These are phyloP conservation scores for Orbilia oligospora DNA, from an alignment of 2,329 filamentous ascomycete genomes.

Conservation along the genomic window DNA sequence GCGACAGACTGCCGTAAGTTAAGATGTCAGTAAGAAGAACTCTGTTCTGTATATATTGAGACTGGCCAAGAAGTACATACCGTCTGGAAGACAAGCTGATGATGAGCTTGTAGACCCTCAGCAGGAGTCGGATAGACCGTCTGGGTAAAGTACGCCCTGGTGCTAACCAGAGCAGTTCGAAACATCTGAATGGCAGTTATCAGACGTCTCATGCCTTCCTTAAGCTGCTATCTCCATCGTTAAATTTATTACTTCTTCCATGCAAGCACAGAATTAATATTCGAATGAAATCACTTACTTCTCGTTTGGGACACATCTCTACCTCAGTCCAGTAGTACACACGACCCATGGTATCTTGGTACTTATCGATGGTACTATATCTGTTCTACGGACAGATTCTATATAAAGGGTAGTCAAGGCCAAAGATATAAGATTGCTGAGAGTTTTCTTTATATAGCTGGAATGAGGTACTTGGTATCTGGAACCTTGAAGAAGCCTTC, in stretches of 20 bases:
- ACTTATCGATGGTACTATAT: neutral
- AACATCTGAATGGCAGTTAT: slow-evolving; percentile 45
- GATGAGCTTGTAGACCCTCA: slow-evolving; percentile 7
- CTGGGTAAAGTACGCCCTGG: slow-evolving; percentile 35
- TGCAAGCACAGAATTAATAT: neutral
- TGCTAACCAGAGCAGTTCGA: slow-evolving; percentile 26
- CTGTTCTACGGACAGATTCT: neutral
- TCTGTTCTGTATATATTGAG: neutral
- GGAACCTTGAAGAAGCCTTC: neutral
- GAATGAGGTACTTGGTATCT: neutral
- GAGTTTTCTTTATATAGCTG: neutral
- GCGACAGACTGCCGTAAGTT: slow-evolving; percentile 48
- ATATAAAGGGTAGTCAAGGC: neutral
- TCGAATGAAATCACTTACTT: slow-evolving; percentile 9
- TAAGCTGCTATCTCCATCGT: slow-evolving; percentile 29
- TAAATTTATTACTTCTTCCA: neutral
- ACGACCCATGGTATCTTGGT: slow-evolving; percentile 16
- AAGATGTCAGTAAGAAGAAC: neutral
- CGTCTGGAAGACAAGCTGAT: slow-evolving; percentile 52
- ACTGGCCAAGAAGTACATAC: slow-evolving; percentile 3
- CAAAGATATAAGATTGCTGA: neutral
- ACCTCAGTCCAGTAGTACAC: slow-evolving; percentile 24
- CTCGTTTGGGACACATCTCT: slow-evolving; percentile 21
- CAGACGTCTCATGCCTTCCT: slow-evolving; percentile 39
- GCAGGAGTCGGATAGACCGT: slow-evolving; percentile 41